A percentile compares a stretch with the other conserved stretches of the same genome.
Evolutionary conservation across 345 rosid species (phyloP).

Genomic region (thale cress (Arabidopsis thaliana)): DNA sequence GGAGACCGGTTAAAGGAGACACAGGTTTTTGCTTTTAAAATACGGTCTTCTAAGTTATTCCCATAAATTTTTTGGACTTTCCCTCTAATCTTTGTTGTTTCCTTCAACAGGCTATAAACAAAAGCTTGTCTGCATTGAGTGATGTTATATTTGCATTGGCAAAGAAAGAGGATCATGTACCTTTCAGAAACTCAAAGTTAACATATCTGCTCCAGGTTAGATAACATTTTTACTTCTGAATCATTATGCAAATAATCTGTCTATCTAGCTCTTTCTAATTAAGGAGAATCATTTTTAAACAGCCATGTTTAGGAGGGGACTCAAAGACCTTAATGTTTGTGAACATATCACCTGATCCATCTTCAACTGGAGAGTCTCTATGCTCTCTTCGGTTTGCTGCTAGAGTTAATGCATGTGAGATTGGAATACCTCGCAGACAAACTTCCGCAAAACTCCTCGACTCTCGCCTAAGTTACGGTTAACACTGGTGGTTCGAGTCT

Average conservation of each 20-base stretch:
- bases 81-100: slow-evolving; percentile 24
- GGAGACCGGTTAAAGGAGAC: slow-evolving; percentile 96
- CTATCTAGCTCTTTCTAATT: slow-evolving; percentile 9
- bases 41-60: neutral
- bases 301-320: slow-evolving; percentile 94
- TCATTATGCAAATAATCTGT: neutral
- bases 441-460: slow-evolving; percentile 49
- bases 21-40: slow-evolving; percentile 54
- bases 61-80: neutral
- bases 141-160: slow-evolving; percentile 93
- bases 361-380: slow-evolving; percentile 76
- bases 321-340: slow-evolving; percentile 91
- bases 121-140: slow-evolving; percentile 78
- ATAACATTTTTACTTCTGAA: neutral
- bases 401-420: slow-evolving; percentile 86
- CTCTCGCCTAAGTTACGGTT: slow-evolving; percentile 57
- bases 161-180: slow-evolving; percentile 94
- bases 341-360: slow-evolving; percentile 77
- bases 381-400: slow-evolving; percentile 91
- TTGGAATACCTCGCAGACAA: slow-evolving; percentile 82
- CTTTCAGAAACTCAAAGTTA: slow-evolving; percentile 88
- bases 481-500: slow-evolving; percentile 1
- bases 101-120: slow-evolving; percentile 80
- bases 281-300: slow-evolving; percentile 30
- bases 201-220: slow-evolving; percentile 94